These are phyloP conservation scores for Kalaharituber pfeilii DNA, from an alignment of 2,329 filamentous ascomycete species.

Conservation along the genomic window DNA sequence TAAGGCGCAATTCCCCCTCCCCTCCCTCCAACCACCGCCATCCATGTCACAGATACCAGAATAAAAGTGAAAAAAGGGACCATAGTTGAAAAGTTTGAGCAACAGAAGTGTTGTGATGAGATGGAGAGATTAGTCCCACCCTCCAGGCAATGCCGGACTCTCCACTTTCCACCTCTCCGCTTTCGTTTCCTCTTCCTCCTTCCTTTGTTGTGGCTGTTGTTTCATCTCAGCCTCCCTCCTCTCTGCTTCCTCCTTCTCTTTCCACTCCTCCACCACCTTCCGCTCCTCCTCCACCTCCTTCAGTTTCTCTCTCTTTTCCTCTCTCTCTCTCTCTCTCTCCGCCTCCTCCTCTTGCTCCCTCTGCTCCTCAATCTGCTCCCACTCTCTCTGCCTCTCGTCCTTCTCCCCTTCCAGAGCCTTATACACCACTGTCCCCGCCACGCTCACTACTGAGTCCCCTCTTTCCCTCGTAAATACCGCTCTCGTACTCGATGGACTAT, in stretches of 20 bases:
- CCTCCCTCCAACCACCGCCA: conserved; percentile 8
- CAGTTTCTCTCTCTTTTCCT: background rate
- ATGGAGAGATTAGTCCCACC: conserved; percentile 5
- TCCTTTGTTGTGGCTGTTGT: background rate
- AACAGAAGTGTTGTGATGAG: too few relatives aligned
- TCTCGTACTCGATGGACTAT: background rate
- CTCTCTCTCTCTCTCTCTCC: background rate
- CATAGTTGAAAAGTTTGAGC: conserved; percentile 4
- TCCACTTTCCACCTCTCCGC: background rate
- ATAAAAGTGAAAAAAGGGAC: background rate
- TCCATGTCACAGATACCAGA: too few relatives aligned
- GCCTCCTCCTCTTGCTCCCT: background rate
- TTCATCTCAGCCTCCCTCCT: conserved; percentile 34
- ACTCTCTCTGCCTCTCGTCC: conserved; percentile 24
- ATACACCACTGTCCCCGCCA: background rate
- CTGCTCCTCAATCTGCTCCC: conserved; percentile 40
- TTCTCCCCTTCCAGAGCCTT: background rate
- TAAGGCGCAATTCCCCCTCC: conserved; percentile 6
- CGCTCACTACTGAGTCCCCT: background rate
- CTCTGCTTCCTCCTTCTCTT: conserved; percentile 23
- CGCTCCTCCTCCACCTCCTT: background rate
- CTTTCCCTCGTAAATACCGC: background rate
- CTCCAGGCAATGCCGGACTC: conserved; percentile 9
- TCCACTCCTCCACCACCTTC: background rate
- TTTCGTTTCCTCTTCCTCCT: background rate